Base-by-base conservation (phyloP, 2,329 filamentous ascomycete genomes). In the Thelonectria discophora region DNA sequence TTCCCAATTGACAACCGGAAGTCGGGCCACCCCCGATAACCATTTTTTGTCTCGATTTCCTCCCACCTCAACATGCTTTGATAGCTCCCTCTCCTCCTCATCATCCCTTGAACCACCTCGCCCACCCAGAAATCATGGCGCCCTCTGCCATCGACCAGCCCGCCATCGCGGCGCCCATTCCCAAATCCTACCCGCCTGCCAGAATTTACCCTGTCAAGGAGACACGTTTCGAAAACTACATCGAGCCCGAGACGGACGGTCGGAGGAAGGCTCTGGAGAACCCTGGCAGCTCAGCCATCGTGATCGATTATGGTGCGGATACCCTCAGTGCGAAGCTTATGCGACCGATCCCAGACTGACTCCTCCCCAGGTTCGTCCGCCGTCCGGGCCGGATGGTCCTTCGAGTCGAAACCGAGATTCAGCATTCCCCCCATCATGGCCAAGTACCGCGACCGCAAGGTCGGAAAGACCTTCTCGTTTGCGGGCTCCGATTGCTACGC, bases 341-440 rank as follows among this genome's bases (percentile, higher is more conserved):
- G 60, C 55, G 57, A 64, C 50, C 50, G 27, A 55, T 32, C 53
- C 51, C 30, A 65, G 21, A 53, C 63, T 75, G 60, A 73, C 65
- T 39, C 40, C 8, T 39, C 30, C 55, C 39, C 51, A 97, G 94
- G 95, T 68, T 95, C 94, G 21, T 96, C 91, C 55, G 84, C 89
- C 32, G 88, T 97, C 62, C 93, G 96, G 78, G 94, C 94, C 55
- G 95, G 95, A 67, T 99, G 94, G 94, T 97, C 94, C 8, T 97
- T 97, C 74, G 94, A 98, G 73, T 82, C 88, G 64, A 81, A 83
- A n/a, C 95, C 95, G 1, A 88, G 92, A 65, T 83, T 98, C 58
- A 85, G 86, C 64, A 84, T 97, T 39, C 92, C 94, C 1, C 94
- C 95, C 12, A 91, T 97, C 68, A 96, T 96, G 88, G 90, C 95